Percentiles rank a stretch among this genome's conserved stretches.
Conservation (phyloP, 129 eudicot species). For the Flaveria brownii region DNA sequence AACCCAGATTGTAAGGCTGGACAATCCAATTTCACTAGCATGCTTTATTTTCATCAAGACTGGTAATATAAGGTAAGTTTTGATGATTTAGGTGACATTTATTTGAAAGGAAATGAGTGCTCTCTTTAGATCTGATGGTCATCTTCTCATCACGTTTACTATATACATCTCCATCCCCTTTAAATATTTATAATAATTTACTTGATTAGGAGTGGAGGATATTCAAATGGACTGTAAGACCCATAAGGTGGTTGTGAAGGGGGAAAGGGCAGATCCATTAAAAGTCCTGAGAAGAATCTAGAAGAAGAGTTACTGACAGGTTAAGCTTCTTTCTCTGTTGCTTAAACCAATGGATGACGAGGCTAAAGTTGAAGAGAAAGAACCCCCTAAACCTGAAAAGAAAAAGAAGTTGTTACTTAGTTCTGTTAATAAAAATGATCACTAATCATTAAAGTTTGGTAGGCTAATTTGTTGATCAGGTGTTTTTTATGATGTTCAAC, state of each 20-base stretch:
- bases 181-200: not conserved
- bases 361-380: constrained; percentile 59
- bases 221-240: constrained; percentile 79
- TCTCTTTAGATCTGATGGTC: constrained; percentile 36
- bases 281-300: constrained; percentile 80
- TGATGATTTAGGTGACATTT: too few species aligned
- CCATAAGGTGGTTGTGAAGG: constrained; percentile 83
- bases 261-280: constrained; percentile 96
- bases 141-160: constrained; percentile 7
- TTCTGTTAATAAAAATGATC: not conserved
- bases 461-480: constrained; percentile 8
- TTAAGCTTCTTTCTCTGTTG: constrained; percentile 78
- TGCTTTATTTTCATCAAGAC: too few species aligned
- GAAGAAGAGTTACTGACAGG: constrained; percentile 87
- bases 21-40: too few species aligned
- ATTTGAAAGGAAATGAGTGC: constrained; percentile 3
- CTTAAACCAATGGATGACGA: constrained; percentile 65
- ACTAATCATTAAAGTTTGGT: not conserved
- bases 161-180: constrained; percentile 7
- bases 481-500: constrained; percentile 37
- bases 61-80: too few species aligned
- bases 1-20: too few species aligned
- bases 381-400: constrained; percentile 62
- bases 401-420: constrained; percentile 65
- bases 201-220: constrained; percentile 73